Evolutionary conservation across 345 rosid genomes (phyloP), one percentile per base, ranked within the genome.

Genomic region (Lumnitzera racemosa): DNA sequence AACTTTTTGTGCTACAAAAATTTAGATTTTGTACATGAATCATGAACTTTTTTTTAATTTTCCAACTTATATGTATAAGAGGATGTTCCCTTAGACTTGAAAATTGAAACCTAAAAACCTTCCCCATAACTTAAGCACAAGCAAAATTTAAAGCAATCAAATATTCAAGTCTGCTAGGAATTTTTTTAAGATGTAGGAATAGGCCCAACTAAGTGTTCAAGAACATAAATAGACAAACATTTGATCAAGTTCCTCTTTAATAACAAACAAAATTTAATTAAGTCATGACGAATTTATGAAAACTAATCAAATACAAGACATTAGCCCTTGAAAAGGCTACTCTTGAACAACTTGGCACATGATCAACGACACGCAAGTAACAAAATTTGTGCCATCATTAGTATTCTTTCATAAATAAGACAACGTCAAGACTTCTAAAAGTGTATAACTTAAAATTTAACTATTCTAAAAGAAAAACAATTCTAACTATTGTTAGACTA

Each of bases 271-370:
- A 59, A 27, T 27, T 46, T 23, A 13, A 6, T 48, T 20, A 24
- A 47, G 54, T 59, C 63, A 11, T 15, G 20, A 59, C 47, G 25
- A 59, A 59, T 48, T 43, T 23, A 49, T 59, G 36, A 57, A 64
- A 63, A 57, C 75, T 68, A 71, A 73, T 65, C 68, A 66, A 73
- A 66, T 76, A 68, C 72, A 72, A 69, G 62, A 76, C 70, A 63
- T 36, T 59, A 49, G 61, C 55, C 74, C 76, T 17, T 24, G 13
- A 27, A 31, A 47, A 64, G 64, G 57, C 74, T 62, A 60, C 51
- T 56, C 71, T 58, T 61, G 47, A 67, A 72, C 74, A 67, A 50
- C 27, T 9, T 53, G 69, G 65, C 71, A 65, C 61, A 47, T 56
- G 48, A 63, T 72, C 64, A 56, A 56, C 72, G 63, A 46, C 15